Evolutionary conservation across 2,329 filamentous ascomycete genomes (phyloP).

Genomic region (Byssothecium circinans): DNA sequence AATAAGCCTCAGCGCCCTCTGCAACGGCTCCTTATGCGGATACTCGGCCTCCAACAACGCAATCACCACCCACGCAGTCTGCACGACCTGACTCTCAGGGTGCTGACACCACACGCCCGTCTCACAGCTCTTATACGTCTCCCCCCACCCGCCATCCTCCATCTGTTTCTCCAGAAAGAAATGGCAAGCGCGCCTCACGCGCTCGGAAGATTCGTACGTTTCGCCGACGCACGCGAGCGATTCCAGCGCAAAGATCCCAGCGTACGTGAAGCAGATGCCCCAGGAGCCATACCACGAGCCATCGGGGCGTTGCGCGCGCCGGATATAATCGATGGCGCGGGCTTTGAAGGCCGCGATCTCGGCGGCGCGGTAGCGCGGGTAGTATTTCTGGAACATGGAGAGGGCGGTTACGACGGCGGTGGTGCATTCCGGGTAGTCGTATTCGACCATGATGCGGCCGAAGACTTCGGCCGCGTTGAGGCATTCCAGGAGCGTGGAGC

Average conservation of each 20-base stretch:
- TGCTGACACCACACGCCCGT: conserved; percentile 75
- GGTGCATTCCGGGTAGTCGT: conserved; percentile 97
- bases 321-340: conserved; percentile 80
- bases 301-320: conserved; percentile 72
- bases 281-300: conserved; percentile 98
- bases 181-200: conserved; percentile 74
- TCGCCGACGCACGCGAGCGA: conserved; percentile 81
- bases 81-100: conserved; percentile 81
- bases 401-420: conserved; percentile 90
- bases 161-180: conserved; percentile 86
- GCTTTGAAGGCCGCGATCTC: conserved; percentile 76
- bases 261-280: conserved; percentile 98
- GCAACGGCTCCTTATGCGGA: conserved; percentile 71
- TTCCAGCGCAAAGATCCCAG: conserved; percentile 93
- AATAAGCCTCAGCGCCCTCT: conserved; percentile 74
- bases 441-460: conserved; percentile 96
- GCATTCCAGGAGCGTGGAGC: conserved; percentile 74
- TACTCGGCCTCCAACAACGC: conserved; percentile 81
- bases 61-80: conserved; percentile 89
- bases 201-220: conserved; percentile 71
- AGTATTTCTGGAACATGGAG: conserved; percentile 76
- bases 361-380: conserved; percentile 73
- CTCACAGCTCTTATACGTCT: conserved; percentile 88
- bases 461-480: conserved; percentile 97
- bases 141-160: conserved; percentile 92